phyloP scores from a whole-genome alignment of 2,329 filamentous ascomycete genomes.

The Ophiostoma populinum region DNA sequence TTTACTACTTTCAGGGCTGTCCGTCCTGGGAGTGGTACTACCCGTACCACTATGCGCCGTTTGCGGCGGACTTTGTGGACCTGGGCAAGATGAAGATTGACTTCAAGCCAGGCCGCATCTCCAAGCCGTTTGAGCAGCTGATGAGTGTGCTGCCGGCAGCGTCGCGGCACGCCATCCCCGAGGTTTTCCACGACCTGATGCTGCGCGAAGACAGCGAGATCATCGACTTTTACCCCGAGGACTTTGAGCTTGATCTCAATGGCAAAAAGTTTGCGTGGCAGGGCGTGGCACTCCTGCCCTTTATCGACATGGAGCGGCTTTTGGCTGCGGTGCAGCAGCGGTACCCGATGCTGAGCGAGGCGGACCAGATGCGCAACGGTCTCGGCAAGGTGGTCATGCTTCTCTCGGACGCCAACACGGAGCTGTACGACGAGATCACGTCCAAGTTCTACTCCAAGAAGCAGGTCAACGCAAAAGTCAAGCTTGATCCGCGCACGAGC shows the following conservation, averaged over 20 bases:
- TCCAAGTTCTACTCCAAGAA: slow-evolving; percentile 86
- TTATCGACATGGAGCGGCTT: slow-evolving; percentile 83
- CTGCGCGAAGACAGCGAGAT: slow-evolving; percentile 74
- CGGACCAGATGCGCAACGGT: slow-evolving; percentile 63
- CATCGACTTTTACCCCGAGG: slow-evolving; percentile 92
- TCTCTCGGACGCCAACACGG: slow-evolving; percentile 63
- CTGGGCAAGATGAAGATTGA: slow-evolving; percentile 60
- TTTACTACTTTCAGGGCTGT: slow-evolving; percentile 97
- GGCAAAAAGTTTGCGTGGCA: slow-evolving; percentile 99
- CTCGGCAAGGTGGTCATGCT: slow-evolving; percentile 68
- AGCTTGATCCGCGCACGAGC: slow-evolving; percentile 57
- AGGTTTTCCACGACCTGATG: slow-evolving; percentile 84
- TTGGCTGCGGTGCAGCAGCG: slow-evolving; percentile 67
- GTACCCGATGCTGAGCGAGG: slow-evolving; percentile 61
- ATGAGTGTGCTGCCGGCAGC: slow-evolving; percentile 95
- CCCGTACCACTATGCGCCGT: slow-evolving; percentile 94
- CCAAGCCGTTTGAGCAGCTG: slow-evolving; percentile 86
- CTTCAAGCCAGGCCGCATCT: slow-evolving; percentile 73
- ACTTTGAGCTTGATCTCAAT: slow-evolving; percentile 85
- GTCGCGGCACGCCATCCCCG: slow-evolving; percentile 78
- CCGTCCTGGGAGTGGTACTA: slow-evolving; percentile 99
- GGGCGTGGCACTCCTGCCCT: slow-evolving; percentile 80
- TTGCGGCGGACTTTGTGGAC: slow-evolving; percentile 84
- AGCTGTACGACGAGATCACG: slow-evolving; percentile 69
- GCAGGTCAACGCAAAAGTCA: slow-evolving; percentile 46